These are phyloP conservation scores for Alternaria burnsii DNA, from an alignment of 2,329 filamentous ascomycete species.

Conservation along the genomic window DNA sequence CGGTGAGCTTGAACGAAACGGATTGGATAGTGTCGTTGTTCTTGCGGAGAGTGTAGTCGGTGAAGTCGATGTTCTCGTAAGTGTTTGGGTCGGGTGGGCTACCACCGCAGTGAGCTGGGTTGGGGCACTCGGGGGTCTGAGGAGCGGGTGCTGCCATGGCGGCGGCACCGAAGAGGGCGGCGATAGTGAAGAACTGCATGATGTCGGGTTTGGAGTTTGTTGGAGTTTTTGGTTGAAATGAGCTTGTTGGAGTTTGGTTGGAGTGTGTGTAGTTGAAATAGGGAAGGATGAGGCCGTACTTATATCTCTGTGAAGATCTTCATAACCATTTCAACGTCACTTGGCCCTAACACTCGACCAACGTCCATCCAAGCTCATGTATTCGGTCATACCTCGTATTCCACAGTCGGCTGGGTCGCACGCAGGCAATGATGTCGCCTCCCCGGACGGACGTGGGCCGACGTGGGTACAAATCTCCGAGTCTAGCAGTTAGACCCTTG, in stretches of 20 bases:
- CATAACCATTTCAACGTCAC: conserved; percentile 16
- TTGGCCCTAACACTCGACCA: conserved; percentile 2
- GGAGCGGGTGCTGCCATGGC: conserved; percentile 30
- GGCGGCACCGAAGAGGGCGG: conserved; percentile 29
- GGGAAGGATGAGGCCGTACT: conserved; percentile 12
- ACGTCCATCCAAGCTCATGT: conserved; percentile 9
- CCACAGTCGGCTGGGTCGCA: conserved; percentile 8
- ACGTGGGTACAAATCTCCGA: conserved; percentile 14
- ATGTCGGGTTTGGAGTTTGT: conserved; percentile 6
- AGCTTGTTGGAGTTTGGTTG: background rate
- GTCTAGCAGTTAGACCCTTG: background rate
- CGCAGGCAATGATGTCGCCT: conserved; percentile 4
- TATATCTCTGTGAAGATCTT: conserved; percentile 17
- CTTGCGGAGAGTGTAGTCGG: conserved; percentile 30
- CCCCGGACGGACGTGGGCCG: background rate
- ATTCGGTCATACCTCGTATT: conserved; percentile 8
- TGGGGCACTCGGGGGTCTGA: conserved; percentile 30
- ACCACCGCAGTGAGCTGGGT: conserved; percentile 32
- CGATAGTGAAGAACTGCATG: conserved; percentile 34
- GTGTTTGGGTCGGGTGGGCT: conserved; percentile 14
- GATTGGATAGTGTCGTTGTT: conserved; percentile 25
- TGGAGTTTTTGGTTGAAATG: background rate
- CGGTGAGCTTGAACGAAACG: conserved; percentile 33
- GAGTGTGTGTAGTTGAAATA: conserved; percentile 1
- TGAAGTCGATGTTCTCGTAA: conserved; percentile 34